Evolutionary conservation across 768 basidiomycete species (phyloP).

Genomic region (Grammothele lineata): DNA sequence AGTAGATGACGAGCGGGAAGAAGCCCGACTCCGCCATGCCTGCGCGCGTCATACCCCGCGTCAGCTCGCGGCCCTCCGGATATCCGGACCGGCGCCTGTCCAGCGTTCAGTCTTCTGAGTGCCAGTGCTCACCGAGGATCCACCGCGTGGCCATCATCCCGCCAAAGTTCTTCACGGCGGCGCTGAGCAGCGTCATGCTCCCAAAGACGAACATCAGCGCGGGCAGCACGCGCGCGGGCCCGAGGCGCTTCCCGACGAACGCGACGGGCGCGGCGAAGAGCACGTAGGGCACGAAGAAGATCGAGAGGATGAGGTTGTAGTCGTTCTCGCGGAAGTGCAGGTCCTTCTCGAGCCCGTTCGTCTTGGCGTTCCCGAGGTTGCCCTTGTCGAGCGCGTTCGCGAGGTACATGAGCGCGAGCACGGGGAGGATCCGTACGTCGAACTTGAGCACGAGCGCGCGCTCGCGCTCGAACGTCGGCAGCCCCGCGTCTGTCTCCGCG

Average conservation of each 20-base stretch:
- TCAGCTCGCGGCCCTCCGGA: not conserved
- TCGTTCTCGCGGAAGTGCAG: not conserved
- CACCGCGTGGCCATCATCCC: conserved; percentile 23
- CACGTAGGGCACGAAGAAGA: conserved; percentile 13
- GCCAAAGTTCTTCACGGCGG: conserved; percentile 31
- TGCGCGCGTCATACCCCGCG: not conserved
- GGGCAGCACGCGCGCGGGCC: conserved; percentile 33
- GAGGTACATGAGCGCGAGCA: conserved; percentile 6
- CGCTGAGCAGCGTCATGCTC: conserved; percentile 31
- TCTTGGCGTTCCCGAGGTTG: conserved; percentile 6
- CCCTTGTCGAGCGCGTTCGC: conserved; percentile 9
- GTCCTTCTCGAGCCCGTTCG: conserved; percentile 1
- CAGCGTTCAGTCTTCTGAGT: too few species aligned
- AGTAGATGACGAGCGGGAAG: conserved; percentile 38
- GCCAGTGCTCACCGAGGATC: not conserved
- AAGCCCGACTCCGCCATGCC: conserved; percentile 40
- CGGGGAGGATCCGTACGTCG: conserved; percentile 2
- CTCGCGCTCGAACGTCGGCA: conserved; percentile 1
- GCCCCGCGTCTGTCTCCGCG: too few species aligned
- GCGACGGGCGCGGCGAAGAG: conserved; percentile 22
- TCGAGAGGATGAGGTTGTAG: conserved; percentile 4
- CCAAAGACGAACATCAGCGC: conserved; percentile 36
- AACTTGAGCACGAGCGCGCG: conserved; percentile 2
- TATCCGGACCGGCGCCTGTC: too few species aligned
- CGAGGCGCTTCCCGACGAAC: conserved; percentile 31